Conservation (phyloP, 371 early-diverging fungal genomes). For the Mucor irregularis region DNA sequence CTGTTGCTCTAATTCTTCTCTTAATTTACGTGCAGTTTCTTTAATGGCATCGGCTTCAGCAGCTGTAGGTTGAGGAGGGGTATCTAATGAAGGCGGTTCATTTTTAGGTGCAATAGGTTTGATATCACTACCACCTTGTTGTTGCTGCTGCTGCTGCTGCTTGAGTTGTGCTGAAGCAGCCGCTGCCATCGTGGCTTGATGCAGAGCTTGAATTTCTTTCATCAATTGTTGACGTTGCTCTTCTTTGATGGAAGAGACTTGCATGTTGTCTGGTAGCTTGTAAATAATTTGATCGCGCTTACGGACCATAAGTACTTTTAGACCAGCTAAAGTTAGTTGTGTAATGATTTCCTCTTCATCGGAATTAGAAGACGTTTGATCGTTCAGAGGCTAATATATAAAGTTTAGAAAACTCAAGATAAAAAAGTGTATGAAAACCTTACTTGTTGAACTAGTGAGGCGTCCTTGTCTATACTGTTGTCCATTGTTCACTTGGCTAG, state of each 20-base stretch:
- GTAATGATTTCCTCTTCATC: constrained; percentile 54
- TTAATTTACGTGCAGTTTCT: constrained; percentile 38
- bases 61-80: constrained; percentile 27
- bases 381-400: background rate
- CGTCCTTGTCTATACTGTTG: constrained; percentile 4
- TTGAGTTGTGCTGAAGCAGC: constrained; percentile 33
- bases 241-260: constrained; percentile 48
- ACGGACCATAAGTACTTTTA: constrained; percentile 61
- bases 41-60: constrained; percentile 43
- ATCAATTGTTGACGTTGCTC: constrained; percentile 53
- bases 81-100: constrained; percentile 28
- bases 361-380: background rate
- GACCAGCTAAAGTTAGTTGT: constrained; percentile 57
- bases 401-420: background rate
- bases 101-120: constrained; percentile 38
- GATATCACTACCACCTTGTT: constrained; percentile 3
- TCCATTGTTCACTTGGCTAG: background rate
- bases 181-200: constrained; percentile 52
- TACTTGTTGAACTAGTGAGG: constrained; percentile 14
- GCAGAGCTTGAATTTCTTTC: constrained; percentile 56
- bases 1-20: constrained; percentile 40
- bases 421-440: background rate
- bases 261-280: constrained; percentile 62
- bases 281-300: constrained; percentile 65
- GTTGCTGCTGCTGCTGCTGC: constrained; percentile 13